These are phyloP conservation scores for Agrocybe pediades DNA, from an alignment of 768 basidiomycete genomes.

Conservation along the genomic window DNA sequence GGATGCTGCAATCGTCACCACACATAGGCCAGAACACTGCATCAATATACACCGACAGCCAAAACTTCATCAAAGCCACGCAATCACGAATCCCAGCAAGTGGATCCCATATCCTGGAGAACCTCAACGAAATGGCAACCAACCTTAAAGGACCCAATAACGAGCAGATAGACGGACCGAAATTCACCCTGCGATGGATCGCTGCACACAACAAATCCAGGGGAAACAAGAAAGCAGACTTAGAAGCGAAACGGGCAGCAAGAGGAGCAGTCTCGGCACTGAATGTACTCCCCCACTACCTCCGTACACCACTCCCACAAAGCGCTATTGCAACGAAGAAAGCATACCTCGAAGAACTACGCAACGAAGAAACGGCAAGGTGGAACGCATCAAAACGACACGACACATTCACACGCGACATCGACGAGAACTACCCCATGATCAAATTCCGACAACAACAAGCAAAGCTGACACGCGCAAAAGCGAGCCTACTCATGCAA, in stretches of 20 bases:
- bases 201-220: constrained; percentile 25
- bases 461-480: not conserved
- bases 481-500: constrained; percentile 23
- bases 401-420: not conserved
- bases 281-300: constrained; percentile 9
- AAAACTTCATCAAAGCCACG: constrained; percentile 11
- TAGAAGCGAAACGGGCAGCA: constrained; percentile 27
- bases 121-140: not conserved
- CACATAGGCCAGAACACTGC: not conserved
- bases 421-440: constrained; percentile 17
- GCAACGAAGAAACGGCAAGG: constrained; percentile 3
- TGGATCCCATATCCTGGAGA: constrained; percentile 12
- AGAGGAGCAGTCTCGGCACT: constrained; percentile 14
- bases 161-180: not conserved
- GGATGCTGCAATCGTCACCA: constrained; percentile 6
- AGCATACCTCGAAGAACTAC: constrained; percentile 4
- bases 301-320: not conserved
- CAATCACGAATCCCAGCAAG: constrained; percentile 2
- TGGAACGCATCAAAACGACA: constrained; percentile 6
- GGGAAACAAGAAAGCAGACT: constrained; percentile 20
- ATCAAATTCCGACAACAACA: constrained; percentile 8
- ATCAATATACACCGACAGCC: constrained; percentile 16
- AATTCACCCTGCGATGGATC: constrained; percentile 18
- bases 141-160: constrained; percentile 1
- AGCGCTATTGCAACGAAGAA: constrained; percentile 20